Percentiles rank a stretch among this genome's conserved stretches.
phyloP scores from a whole-genome alignment of 2,329 filamentous ascomycete species.

The Colletotrichum sp. region DNA sequence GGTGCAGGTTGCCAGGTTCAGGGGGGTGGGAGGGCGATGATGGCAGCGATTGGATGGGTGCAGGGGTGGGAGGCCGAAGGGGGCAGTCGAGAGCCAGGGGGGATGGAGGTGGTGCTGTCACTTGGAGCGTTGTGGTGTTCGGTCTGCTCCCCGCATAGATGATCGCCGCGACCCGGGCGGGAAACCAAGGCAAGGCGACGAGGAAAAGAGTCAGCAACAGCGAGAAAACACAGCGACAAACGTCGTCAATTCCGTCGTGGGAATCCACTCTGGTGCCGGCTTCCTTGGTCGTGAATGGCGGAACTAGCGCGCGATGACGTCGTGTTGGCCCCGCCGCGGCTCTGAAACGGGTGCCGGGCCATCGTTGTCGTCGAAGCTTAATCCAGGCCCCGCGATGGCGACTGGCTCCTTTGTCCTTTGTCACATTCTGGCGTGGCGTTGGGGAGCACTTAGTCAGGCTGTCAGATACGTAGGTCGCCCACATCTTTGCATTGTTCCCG shows the following conservation, averaged over 20 bases:
- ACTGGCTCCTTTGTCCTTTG: not conserved
- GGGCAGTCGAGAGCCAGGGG: not conserved
- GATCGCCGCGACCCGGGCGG: not conserved
- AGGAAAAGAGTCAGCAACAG: not conserved
- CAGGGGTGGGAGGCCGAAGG: not conserved
- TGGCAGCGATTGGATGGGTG: not conserved
- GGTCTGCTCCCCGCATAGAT: conserved; percentile 6
- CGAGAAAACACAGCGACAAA: not conserved
- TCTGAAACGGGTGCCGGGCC: conserved; percentile 13
- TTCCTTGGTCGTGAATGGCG: not conserved
- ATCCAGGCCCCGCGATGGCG: not conserved
- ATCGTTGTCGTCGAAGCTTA: conserved; percentile 10
- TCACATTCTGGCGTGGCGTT: not conserved
- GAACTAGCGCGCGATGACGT: conserved; percentile 7
- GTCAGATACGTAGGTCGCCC: not conserved
- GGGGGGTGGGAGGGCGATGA: not conserved
- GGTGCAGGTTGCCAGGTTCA: not conserved
- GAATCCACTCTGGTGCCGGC: not conserved
- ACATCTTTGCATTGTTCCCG: not conserved
- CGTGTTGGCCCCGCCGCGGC: not conserved
- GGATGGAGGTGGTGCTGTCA: not conserved
- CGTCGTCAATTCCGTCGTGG: not conserved
- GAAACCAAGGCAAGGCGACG: not conserved
- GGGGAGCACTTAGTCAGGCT: not conserved
- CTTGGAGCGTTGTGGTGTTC: not conserved